Percentiles rank a stretch among this genome's conserved stretches.
phyloP scores from a whole-genome alignment of 306 rosid species.

The Lathyrus sativus region DNA sequence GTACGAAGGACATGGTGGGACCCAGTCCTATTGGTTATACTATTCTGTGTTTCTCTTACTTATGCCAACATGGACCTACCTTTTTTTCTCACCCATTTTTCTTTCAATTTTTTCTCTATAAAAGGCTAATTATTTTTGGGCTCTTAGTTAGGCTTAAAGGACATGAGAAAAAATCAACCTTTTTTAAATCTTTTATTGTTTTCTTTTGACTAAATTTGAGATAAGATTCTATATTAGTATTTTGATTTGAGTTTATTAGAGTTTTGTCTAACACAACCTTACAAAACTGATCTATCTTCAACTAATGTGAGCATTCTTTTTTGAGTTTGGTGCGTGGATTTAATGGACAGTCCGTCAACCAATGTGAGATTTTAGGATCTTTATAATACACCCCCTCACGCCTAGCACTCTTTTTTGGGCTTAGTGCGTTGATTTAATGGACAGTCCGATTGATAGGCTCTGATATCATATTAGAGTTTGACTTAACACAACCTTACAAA shows the following conservation, averaged over 20 bases:
- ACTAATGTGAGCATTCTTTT: no score
- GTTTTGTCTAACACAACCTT: no score
- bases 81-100: slow-evolving; percentile 24
- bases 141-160: slow-evolving; percentile 30
- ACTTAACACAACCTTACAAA: no score
- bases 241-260: background rate
- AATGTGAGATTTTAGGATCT: no score
- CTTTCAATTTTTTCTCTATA: background rate
- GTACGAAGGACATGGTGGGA: slow-evolving; percentile 60
- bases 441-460: no score
- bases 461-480: no score
- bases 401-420: no score
- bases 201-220: slow-evolving; percentile 25
- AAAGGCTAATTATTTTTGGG: slow-evolving; percentile 1
- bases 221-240: slow-evolving; percentile 10
- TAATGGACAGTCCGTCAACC: no score
- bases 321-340: no score
- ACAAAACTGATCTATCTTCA: no score
- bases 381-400: no score
- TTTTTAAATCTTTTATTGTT: slow-evolving; percentile 10
- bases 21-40: slow-evolving; percentile 56
- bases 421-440: no score
- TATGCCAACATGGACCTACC: slow-evolving; percentile 56
- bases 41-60: slow-evolving; percentile 49
- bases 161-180: background rate